Percentiles rank a stretch among this genome's conserved stretches.
Evolutionary conservation across 768 basidiomycete genomes (phyloP).

Genomic region (Podaxis carcinomalis): DNA sequence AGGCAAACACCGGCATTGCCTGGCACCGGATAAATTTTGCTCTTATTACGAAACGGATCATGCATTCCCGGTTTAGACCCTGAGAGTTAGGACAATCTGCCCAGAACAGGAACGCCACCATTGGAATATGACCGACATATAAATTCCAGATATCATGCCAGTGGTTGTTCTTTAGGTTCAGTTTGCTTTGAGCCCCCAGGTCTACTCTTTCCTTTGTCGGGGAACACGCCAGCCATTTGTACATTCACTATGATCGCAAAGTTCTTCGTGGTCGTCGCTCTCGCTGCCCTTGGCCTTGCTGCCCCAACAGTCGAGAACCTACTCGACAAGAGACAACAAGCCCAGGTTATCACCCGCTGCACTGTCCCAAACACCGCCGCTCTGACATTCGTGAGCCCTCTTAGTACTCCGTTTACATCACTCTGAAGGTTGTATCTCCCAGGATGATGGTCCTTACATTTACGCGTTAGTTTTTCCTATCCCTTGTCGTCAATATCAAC

Average conservation of each 20-base stretch:
- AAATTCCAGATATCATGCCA: background rate
- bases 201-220: too few species aligned
- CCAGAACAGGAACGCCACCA: background rate
- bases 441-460: slow-evolving; percentile 34
- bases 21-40: background rate
- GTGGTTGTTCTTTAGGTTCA: background rate
- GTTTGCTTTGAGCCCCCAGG: background rate
- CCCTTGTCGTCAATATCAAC: background rate
- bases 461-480: slow-evolving; percentile 18
- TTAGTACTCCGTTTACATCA: background rate
- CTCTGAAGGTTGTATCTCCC: background rate
- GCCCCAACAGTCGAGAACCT: slow-evolving; percentile 10
- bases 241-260: background rate
- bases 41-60: background rate
- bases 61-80: background rate
- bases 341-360: slow-evolving; percentile 28
- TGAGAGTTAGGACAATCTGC: background rate
- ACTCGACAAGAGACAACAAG: slow-evolving; percentile 8
- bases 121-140: background rate
- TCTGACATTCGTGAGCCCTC: slow-evolving; percentile 28
- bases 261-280: slow-evolving; percentile 10
- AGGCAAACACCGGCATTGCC: background rate
- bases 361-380: slow-evolving; percentile 27
- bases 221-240: background rate
- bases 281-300: slow-evolving; percentile 10